Base-by-base conservation (phyloP, 176 grass and related monocot species). In the Raddia distichophylla region DNA sequence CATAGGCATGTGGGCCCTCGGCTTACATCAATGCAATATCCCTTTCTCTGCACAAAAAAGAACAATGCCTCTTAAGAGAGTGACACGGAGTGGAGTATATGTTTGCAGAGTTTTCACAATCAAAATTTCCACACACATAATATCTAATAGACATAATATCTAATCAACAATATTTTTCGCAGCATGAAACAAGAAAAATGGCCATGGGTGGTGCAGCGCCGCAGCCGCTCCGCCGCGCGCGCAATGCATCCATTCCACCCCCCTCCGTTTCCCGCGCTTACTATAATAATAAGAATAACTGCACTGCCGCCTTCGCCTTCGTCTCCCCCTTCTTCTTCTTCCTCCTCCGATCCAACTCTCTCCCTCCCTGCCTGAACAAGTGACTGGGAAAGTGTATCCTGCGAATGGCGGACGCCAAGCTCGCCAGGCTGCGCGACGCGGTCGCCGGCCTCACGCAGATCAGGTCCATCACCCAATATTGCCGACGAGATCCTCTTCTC, bases 331-430 rank as follows among this genome's bases (percentile, higher is more conserved):
- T 78, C 66, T 55, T 78, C 66, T 55, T 47, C 79, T 61, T 48
- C 57, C 50, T 70, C 67, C 66, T 19, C 82, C 20, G 52, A 63
- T 63, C 20, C 12, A 0, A 0, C 67, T 72, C 64, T 43, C 5
- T 69, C 33, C n/a, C 44, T 10, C 11, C 58, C 58, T 60, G 58
- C 3, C 58, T 60, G 58, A 20, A 2, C 11, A 12, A 27, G 27
- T 27, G 27, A n/a, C n/a, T n/a, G 19, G n/a, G 32, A 66, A 54
- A 32, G 27, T 46, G 46, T 47, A n/a, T 19, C 19, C 47, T 27
- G 11, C 57, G 58, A 72, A 94, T 91, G 88, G 91, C 84, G 40
- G 93, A 98, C 56, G 96, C 87, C 80, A 98, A 88, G 87, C 79
- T 95, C 50, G 53, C 67, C 40, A 98, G 87, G 82, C 91, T 98